A percentile compares a stretch with the other conserved stretches of the same genome.
Evolutionary conservation across 306 rosid species (phyloP).

Genomic region (Vigna reflexopilosa): DNA sequence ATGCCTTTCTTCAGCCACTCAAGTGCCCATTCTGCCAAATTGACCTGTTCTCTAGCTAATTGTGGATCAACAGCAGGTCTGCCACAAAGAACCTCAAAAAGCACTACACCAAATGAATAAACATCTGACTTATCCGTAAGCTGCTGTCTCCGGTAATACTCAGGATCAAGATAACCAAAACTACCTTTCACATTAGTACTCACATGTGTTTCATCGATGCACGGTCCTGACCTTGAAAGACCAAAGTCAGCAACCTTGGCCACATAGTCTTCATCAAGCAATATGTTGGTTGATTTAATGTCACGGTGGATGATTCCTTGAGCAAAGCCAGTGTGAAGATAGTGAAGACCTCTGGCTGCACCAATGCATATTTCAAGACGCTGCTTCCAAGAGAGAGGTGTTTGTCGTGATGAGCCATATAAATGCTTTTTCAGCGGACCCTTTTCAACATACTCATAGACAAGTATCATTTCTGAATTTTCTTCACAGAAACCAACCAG

Average conservation of each 20-base stretch:
- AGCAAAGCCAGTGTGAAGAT: slow-evolving; percentile 96
- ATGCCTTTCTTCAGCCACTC: slow-evolving; percentile 86
- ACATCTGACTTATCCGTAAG: slow-evolving; percentile 96
- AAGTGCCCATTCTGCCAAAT: slow-evolving; percentile 92
- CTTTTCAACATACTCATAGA: slow-evolving; percentile 88
- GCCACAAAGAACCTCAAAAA: slow-evolving; percentile 90
- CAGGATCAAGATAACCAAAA: slow-evolving; percentile 95
- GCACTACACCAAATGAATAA: slow-evolving; percentile 97
- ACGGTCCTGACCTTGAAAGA: slow-evolving; percentile 94
- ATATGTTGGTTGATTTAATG: slow-evolving; percentile 92
- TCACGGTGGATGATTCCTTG: slow-evolving; percentile 99
- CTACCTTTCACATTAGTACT: slow-evolving; percentile 98
- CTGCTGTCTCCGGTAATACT: slow-evolving; percentile 95
- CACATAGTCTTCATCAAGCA: slow-evolving; percentile 83
- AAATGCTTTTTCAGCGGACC: slow-evolving; percentile 87
- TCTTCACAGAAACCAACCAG: slow-evolving; percentile 95
- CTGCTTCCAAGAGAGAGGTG: slow-evolving; percentile 86
- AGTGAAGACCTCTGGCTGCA: slow-evolving; percentile 95
- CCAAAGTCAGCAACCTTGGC: slow-evolving; percentile 99
- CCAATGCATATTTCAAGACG: slow-evolving; percentile 97
- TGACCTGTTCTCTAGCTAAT: slow-evolving; percentile 85
- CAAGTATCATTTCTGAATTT: slow-evolving; percentile 95
- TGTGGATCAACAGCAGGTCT: slow-evolving; percentile 95
- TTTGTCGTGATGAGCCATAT: slow-evolving; percentile 63
- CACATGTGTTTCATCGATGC: slow-evolving; percentile 90